Base-by-base conservation (phyloP, 257 asterid species). In the Penstemon newberryi region DNA sequence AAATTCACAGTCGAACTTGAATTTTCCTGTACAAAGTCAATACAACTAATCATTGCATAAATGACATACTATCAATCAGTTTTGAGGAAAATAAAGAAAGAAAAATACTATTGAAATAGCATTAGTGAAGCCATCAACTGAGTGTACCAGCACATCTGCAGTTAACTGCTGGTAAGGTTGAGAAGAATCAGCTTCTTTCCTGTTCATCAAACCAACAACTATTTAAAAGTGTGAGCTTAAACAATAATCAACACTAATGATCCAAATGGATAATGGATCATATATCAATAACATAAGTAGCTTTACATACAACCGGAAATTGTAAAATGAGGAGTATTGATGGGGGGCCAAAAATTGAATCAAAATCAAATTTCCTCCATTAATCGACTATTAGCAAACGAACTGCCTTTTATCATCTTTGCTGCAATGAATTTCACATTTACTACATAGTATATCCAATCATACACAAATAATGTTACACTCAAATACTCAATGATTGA, bases 101-200 rank as follows among this genome's bases (percentile, higher is more conserved):
- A 65, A 6, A 1, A 25, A 25, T 25, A 1, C 36, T 44, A 65
- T 6, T 39, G n/a, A 59, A 58, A 25, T 4, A 44, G 11, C 44
- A 54, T 9, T 71, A 36, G 56, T 13, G 1, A 75, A 71, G 9
- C 12, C 58, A 54, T 49, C 49, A 65, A 72, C 54, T 38, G 33
- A 57, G 49, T 60, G 47, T 83, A 89, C 95, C 94, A 89, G 74
- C 60, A 84, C 79, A 73, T 84, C 92, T n/a, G 79, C 85, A 62
- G 83, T 80, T 65, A 89, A 78, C 80, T 89, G 80, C 60, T 81
- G 71, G 74, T 77, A 87, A 61, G 89, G 75, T 80, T 76, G 84
- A 50, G 77, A 69, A 8, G 81, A 75, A 80, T 46, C 75, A 59
- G 84, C 71, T 65, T 91, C 98, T 84, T 80, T 85, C 86, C 98